These are phyloP conservation scores for Hyaloscypha finlandica DNA, from an alignment of 495 filamentous ascomycete genomes.

Conservation along the genomic window DNA sequence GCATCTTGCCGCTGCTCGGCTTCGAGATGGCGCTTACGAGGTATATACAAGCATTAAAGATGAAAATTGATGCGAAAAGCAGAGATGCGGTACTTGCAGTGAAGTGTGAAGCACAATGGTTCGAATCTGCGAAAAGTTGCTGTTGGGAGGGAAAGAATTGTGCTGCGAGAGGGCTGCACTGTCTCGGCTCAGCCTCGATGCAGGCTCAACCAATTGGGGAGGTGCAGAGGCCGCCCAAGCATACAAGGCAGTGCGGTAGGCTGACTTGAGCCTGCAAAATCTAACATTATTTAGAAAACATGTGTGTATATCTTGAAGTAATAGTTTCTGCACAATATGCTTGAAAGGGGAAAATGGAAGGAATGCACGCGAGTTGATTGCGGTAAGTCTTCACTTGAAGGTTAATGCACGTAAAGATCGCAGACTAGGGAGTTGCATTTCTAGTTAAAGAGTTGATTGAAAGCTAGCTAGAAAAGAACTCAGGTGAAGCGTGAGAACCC, in stretches of 20 bases:
- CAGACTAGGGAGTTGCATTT: no score
- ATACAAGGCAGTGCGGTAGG: background rate
- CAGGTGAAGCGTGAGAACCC: no score
- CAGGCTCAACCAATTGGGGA: background rate
- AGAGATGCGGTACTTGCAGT: background rate
- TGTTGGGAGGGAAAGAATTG: background rate
- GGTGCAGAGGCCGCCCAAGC: background rate
- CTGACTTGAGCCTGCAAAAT: background rate
- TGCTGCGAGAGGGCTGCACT: background rate
- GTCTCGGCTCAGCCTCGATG: background rate
- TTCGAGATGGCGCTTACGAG: background rate
- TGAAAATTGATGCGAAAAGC: background rate
- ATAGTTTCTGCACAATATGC: background rate
- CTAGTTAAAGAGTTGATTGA: no score
- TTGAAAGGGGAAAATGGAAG: background rate
- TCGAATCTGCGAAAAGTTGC: background rate
- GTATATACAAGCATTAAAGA: background rate
- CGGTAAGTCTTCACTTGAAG: slow-evolving; percentile 1
- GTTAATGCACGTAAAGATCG: no score
- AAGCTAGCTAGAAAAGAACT: no score
- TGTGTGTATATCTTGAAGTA: background rate
- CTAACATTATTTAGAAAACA: background rate
- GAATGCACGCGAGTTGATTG: background rate
- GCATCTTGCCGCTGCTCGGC: background rate
- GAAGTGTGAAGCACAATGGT: background rate